Evolutionary conservation across 176 grass and related monocot species (phyloP).

Genomic region (Oryza punctata): DNA sequence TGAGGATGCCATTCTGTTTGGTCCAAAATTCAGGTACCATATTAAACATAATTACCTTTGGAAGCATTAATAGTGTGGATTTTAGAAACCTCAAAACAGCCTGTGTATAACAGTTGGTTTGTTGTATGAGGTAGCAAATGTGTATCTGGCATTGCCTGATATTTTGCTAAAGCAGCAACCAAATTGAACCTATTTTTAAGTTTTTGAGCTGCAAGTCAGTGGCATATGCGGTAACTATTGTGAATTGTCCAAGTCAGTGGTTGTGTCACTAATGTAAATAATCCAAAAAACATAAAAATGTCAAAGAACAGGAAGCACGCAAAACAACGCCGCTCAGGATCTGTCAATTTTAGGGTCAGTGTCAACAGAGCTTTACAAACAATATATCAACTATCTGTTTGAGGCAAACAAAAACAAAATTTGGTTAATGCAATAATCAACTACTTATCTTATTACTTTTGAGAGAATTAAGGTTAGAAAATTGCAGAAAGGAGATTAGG

Average conservation of each 20-base stretch:
- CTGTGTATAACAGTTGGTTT: constrained; percentile 1
- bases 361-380: neutral
- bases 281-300: neutral
- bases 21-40: constrained; percentile 15
- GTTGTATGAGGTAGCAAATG: neutral
- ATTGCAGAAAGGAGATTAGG: neutral
- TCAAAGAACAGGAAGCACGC: neutral
- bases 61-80: neutral
- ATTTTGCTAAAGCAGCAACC: neutral
- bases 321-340: neutral
- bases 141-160: neutral
- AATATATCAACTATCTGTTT: neutral
- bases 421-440: neutral
- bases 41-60: neutral
- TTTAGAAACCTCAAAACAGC: constrained; percentile 9
- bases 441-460: constrained; percentile 1
- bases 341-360: neutral
- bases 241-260: too few species aligned
- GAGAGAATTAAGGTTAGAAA: neutral
- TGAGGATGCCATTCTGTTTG: neutral
- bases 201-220: neutral
- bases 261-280: neutral
- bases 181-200: neutral
- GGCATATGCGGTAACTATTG: neutral
- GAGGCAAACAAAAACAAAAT: neutral